These are phyloP conservation scores for Calonectria hawksworthii DNA, from an alignment of 2,329 filamentous ascomycete species.

Conservation along the genomic window DNA sequence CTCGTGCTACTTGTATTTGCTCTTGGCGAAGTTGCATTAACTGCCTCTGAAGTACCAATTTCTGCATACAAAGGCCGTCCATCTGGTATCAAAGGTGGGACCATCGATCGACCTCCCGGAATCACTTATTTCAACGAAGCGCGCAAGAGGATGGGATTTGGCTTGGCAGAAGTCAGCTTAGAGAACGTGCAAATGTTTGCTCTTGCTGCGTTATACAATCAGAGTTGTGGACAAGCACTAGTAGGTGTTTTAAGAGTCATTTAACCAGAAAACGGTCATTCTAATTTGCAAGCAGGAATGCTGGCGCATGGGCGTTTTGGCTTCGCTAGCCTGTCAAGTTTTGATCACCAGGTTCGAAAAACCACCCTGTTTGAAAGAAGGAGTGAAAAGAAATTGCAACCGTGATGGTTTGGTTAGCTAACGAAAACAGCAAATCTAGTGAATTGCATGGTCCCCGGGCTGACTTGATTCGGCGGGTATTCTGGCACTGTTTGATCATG, in stretches of 20 bases:
- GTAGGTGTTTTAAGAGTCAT: slow-evolving; percentile 52
- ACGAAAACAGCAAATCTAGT: slow-evolving; percentile 37
- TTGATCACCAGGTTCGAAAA: slow-evolving; percentile 65
- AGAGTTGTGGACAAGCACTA: slow-evolving; percentile 64
- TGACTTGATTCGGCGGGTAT: slow-evolving; percentile 43
- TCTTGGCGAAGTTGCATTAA: slow-evolving; percentile 70
- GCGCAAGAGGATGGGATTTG: slow-evolving; percentile 70
- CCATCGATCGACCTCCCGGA: slow-evolving; percentile 65
- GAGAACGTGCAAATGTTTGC: slow-evolving; percentile 72
- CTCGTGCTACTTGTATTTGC: slow-evolving; percentile 71
- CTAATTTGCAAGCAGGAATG: slow-evolving; percentile 62
- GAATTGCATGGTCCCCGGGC: slow-evolving; percentile 42
- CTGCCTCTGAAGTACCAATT: slow-evolving; percentile 62
- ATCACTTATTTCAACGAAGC: slow-evolving; percentile 74
- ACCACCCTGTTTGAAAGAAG: background rate
- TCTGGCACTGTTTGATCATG: slow-evolving; percentile 47
- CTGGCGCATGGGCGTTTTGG: slow-evolving; percentile 69
- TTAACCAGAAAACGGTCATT: background rate
- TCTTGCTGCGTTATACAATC: slow-evolving; percentile 68
- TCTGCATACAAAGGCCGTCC: slow-evolving; percentile 58
- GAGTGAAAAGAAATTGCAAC: background rate
- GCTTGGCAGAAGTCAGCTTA: slow-evolving; percentile 66
- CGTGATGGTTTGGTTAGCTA: slow-evolving; percentile 6
- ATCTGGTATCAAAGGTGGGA: slow-evolving; percentile 68
- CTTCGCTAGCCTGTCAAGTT: slow-evolving; percentile 70